phyloP scores from a whole-genome alignment of 768 basidiomycete genomes.

The Boletellus ananas region DNA sequence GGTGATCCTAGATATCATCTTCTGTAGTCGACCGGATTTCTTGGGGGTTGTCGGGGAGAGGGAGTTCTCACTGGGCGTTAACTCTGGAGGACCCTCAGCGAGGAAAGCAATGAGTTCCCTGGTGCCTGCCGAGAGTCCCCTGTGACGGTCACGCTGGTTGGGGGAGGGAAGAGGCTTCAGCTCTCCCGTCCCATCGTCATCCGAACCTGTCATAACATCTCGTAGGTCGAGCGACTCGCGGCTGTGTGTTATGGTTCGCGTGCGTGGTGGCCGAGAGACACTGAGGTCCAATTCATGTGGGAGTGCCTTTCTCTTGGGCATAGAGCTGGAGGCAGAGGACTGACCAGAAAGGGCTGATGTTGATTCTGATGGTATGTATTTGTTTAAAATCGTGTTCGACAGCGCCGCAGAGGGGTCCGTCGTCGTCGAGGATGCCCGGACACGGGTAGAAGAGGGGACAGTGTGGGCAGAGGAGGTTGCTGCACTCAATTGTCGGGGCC shows the following conservation, averaged over 20 bases:
- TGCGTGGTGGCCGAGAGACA: slow-evolving; percentile 25
- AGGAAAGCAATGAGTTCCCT: slow-evolving; percentile 56
- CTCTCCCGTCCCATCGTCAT: slow-evolving; percentile 47
- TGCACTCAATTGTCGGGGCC: slow-evolving; percentile 46
- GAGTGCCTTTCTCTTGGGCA: slow-evolving; percentile 20
- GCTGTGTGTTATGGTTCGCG: slow-evolving; percentile 50
- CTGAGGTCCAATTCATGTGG: slow-evolving; percentile 30
- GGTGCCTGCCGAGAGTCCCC: slow-evolving; percentile 41
- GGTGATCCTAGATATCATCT: slow-evolving; percentile 79
- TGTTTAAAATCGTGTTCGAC: slow-evolving; percentile 18
- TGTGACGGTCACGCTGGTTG: slow-evolving; percentile 35
- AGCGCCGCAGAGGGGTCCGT: slow-evolving; percentile 24
- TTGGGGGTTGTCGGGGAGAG: slow-evolving; percentile 37
- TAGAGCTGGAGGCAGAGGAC: slow-evolving; percentile 19
- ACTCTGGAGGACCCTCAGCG: slow-evolving; percentile 52
- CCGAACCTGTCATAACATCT: slow-evolving; percentile 68
- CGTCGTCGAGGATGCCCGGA: slow-evolving; percentile 33
- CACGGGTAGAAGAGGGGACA: slow-evolving; percentile 25
- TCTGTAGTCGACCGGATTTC: slow-evolving; percentile 64
- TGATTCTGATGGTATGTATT: slow-evolving; percentile 27
- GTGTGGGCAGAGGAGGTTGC: slow-evolving; percentile 36
- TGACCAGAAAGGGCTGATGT: slow-evolving; percentile 30
- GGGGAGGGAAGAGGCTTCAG: slow-evolving; percentile 35
- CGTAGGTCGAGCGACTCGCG: slow-evolving; percentile 73
- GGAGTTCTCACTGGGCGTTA: slow-evolving; percentile 36